A percentile compares a stretch with the other conserved stretches of the same genome.
Evolutionary conservation across 176 grass and related monocot species (phyloP).

Genomic region (Ananas comosus): DNA sequence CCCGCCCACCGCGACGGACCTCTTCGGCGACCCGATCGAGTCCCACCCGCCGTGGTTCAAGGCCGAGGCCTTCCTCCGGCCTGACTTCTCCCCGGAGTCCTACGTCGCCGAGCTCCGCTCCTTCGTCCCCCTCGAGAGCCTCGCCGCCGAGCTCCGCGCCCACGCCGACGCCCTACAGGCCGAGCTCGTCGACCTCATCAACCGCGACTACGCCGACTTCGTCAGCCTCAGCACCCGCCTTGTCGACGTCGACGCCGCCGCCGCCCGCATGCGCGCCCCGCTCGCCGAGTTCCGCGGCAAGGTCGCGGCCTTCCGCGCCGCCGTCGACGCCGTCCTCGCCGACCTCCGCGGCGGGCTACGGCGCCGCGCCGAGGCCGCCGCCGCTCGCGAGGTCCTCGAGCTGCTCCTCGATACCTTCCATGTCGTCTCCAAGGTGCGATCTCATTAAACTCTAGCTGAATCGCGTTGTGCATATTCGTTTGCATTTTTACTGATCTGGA

Average conservation of each 20-base stretch:
- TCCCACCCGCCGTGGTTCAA: slow-evolving; percentile 78
- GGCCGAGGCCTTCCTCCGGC: slow-evolving; percentile 43
- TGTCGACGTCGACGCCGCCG: slow-evolving; percentile 69
- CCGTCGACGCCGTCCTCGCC: slow-evolving; percentile 24
- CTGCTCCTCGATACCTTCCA: slow-evolving; percentile 93
- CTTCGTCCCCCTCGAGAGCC: slow-evolving; percentile 93
- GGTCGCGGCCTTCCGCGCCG: slow-evolving; percentile 55
- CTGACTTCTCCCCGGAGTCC: slow-evolving; percentile 63
- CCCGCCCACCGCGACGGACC: slow-evolving; percentile 38
- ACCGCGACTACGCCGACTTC: slow-evolving; percentile 94
- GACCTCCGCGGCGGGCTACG: slow-evolving; percentile 56
- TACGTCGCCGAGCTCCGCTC: slow-evolving; percentile 80
- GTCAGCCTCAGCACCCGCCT: slow-evolving; percentile 78
- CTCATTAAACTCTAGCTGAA: background rate
- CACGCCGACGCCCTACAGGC: slow-evolving; percentile 72
- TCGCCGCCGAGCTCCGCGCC: slow-evolving; percentile 67
- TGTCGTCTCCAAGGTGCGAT: slow-evolving; percentile 85
- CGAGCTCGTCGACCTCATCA: slow-evolving; percentile 93
- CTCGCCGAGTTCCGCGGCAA: slow-evolving; percentile 73
- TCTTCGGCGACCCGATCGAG: slow-evolving; percentile 93
- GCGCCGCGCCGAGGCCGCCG: slow-evolving; percentile 46
- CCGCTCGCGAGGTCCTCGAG: slow-evolving; percentile 71
- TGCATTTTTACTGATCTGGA: background rate
- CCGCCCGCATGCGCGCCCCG: slow-evolving; percentile 52
- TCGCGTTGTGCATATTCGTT: background rate